phyloP scores from a whole-genome alignment of 2,329 filamentous ascomycete species.

The Aphanocladium album region DNA sequence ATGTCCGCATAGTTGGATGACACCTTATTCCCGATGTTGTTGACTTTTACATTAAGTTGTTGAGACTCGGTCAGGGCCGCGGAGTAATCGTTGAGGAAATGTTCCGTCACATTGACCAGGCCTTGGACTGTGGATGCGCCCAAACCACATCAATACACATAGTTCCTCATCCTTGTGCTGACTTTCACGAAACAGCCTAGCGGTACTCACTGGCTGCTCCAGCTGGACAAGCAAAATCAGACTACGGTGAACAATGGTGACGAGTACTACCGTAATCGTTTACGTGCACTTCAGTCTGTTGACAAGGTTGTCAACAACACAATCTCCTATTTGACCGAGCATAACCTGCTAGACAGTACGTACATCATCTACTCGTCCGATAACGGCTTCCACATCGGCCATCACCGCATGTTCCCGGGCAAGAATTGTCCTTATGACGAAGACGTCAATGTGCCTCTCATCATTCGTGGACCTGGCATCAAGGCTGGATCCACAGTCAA shows the following conservation, averaged over 20 bases:
- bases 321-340: constrained; percentile 35
- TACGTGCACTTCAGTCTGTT: constrained; percentile 48
- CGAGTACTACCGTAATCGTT: constrained; percentile 39
- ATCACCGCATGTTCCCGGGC: constrained; percentile 54
- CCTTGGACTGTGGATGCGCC: background rate
- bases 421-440: constrained; percentile 56
- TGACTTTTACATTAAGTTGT: background rate
- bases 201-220: background rate
- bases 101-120: background rate
- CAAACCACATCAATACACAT: no score
- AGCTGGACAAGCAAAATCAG: background rate
- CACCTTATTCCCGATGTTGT: background rate
- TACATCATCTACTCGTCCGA: constrained; percentile 57
- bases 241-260: background rate
- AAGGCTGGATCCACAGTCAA: constrained; percentile 34
- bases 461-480: constrained; percentile 51
- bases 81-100: background rate
- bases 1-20: background rate
- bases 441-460: constrained; percentile 54
- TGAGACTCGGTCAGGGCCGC: background rate
- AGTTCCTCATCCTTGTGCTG: background rate
- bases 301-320: constrained; percentile 50
- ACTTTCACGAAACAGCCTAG: background rate
- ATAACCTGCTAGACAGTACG: constrained; percentile 56
- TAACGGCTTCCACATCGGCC: constrained; percentile 57